These are phyloP conservation scores for Chrysosporium queenslandicum DNA, from an alignment of 2,329 filamentous ascomycete species.

Conservation along the genomic window DNA sequence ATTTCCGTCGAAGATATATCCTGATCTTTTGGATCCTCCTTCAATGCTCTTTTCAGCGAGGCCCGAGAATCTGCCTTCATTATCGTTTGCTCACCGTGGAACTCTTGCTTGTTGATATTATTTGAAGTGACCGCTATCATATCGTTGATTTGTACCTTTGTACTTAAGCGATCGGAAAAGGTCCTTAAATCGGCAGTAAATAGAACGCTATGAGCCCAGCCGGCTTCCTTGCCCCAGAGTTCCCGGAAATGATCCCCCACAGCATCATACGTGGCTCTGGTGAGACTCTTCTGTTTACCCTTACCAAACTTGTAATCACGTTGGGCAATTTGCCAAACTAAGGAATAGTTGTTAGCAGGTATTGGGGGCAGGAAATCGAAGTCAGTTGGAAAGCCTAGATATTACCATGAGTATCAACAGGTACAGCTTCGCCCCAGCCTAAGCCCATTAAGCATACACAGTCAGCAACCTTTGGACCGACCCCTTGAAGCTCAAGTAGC, in stretches of 20 bases:
- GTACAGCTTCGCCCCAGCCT: conserved; percentile 90
- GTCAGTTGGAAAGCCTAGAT: conserved; percentile 5
- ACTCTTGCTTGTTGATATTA: conserved; percentile 2
- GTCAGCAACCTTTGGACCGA: conserved; percentile 93
- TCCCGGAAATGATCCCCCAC: conserved; percentile 81
- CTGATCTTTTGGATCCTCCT: conserved; percentile 6
- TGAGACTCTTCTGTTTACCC: conserved; percentile 72
- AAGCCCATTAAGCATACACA: conserved; percentile 95
- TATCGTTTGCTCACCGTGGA: background rate
- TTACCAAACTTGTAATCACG: conserved; percentile 89
- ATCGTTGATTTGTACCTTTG: conserved; percentile 28
- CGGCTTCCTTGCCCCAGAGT: conserved; percentile 86
- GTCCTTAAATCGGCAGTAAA: conserved; percentile 86
- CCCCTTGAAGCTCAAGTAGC: conserved; percentile 69
- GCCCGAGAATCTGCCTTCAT: conserved; percentile 3
- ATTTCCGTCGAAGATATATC: background rate
- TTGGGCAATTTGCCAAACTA: conserved; percentile 94
- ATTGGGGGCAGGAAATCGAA: background rate
- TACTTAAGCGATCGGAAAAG: conserved; percentile 59
- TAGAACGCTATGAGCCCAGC: conserved; percentile 94
- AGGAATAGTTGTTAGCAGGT: conserved; percentile 8
- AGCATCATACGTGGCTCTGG: conserved; percentile 77
- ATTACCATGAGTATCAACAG: conserved; percentile 77
- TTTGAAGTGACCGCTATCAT: conserved; percentile 1
- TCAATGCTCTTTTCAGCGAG: conserved; percentile 15